phyloP scores from a whole-genome alignment of 1,284 basidiomycete genomes.

The Xerocomus minutiporus region DNA sequence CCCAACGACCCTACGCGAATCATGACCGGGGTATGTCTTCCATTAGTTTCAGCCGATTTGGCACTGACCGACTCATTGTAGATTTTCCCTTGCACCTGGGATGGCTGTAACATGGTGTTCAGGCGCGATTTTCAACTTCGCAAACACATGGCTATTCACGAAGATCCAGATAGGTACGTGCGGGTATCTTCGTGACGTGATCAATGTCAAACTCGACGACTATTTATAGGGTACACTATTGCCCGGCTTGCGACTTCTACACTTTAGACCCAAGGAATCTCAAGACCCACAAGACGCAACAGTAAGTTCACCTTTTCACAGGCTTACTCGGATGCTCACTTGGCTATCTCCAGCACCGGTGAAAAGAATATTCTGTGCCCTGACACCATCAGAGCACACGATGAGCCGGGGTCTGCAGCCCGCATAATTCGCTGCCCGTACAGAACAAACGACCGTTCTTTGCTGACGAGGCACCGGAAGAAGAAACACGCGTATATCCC shows the following conservation, averaged over 20 bases:
- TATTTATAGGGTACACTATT: constrained; percentile 8
- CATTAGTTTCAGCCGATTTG: neutral
- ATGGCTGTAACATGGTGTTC: constrained; percentile 11
- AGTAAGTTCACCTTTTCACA: constrained; percentile 10
- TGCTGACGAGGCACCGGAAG: constrained; percentile 18
- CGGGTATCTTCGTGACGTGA: neutral
- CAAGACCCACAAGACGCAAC: constrained; percentile 2
- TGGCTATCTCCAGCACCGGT: constrained; percentile 13
- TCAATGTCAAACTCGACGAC: neutral
- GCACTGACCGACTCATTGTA: neutral
- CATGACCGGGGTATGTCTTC: constrained; percentile 6
- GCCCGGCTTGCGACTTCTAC: constrained; percentile 7
- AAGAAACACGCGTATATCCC: constrained; percentile 14
- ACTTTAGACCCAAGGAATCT: constrained; percentile 10
- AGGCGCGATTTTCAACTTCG: constrained; percentile 1
- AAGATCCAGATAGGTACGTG: constrained; percentile 2
- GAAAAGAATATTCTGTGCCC: constrained; percentile 8
- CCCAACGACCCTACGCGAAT: neutral
- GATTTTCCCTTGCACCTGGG: constrained; percentile 9
- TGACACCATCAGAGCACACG: neutral
- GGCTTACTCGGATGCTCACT: neutral
- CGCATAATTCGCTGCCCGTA: constrained; percentile 4
- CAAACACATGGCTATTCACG: constrained; percentile 13
- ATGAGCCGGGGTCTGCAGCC: neutral
- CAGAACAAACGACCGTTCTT: constrained; percentile 12